phyloP scores from a whole-genome alignment of 306 rosid species.

The Corylus americana region DNA sequence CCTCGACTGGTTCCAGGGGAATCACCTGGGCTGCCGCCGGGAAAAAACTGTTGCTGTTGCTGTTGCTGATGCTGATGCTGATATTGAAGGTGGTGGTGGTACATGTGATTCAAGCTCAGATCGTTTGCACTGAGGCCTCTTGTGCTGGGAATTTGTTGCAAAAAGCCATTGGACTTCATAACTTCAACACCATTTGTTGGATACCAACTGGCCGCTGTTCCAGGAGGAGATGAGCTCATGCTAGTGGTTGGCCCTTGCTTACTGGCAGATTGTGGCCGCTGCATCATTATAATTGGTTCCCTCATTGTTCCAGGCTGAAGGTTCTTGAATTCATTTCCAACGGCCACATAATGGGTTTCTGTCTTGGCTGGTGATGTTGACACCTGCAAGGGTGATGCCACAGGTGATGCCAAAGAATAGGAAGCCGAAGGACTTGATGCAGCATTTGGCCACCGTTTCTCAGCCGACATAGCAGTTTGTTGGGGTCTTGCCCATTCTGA shows the following conservation, averaged over 20 bases:
- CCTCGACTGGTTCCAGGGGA: constrained; percentile 55
- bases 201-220: constrained; percentile 62
- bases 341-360: constrained; percentile 58
- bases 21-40: constrained; percentile 61
- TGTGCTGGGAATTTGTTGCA: constrained; percentile 57
- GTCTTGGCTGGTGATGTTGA: constrained; percentile 56
- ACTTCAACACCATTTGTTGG: constrained; percentile 55
- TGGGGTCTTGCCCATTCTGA: constrained; percentile 80
- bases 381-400: constrained; percentile 62
- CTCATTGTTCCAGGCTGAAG: constrained; percentile 65
- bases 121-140: constrained; percentile 60
- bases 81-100: constrained; percentile 77
- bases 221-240: constrained; percentile 84
- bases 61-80: constrained; percentile 59
- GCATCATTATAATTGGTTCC: constrained; percentile 79
- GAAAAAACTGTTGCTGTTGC: constrained; percentile 54
- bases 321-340: constrained; percentile 63
- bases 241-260: constrained; percentile 60
- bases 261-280: constrained; percentile 75
- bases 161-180: constrained; percentile 61
- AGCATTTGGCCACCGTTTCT: constrained; percentile 71
- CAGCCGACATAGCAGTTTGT: constrained; percentile 47
- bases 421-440: constrained; percentile 65
- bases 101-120: constrained; percentile 65
- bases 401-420: constrained; percentile 62